phyloP scores from a whole-genome alignment of 192 early-diverging fungal species.

The Rhizoclosmatium globosum region DNA sequence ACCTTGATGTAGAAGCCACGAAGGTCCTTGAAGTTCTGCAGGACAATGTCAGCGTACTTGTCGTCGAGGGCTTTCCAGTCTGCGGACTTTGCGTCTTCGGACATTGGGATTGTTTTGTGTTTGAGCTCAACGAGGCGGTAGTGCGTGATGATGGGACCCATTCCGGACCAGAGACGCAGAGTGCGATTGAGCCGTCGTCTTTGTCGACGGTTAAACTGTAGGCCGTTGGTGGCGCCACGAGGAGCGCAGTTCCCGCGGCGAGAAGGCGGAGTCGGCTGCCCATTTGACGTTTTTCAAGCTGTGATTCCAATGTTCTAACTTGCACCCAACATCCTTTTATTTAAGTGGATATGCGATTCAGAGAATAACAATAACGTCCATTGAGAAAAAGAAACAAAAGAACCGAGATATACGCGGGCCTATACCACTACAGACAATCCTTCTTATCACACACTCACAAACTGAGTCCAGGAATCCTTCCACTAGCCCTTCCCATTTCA shows the following conservation, averaged over 20 bases:
- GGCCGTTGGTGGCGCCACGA: background rate
- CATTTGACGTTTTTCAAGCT: background rate
- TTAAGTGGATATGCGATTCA: too few relatives aligned
- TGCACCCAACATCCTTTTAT: too few relatives aligned
- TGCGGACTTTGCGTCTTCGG: slow-evolving; percentile 21
- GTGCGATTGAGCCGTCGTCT: background rate
- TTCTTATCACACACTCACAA: background rate
- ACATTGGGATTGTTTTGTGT: background rate
- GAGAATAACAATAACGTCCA: too few relatives aligned
- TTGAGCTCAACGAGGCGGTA: slow-evolving; percentile 25
- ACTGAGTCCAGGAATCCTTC: slow-evolving; percentile 6
- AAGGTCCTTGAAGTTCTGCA: slow-evolving; percentile 27
- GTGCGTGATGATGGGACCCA: slow-evolving; percentile 23
- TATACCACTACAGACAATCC: background rate
- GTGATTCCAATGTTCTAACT: too few relatives aligned
- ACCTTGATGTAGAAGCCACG: slow-evolving; percentile 49
- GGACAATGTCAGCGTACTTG: slow-evolving; percentile 26
- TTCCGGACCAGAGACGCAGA: slow-evolving; percentile 9
- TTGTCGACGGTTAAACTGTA: slow-evolving; percentile 3
- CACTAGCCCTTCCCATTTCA: slow-evolving; percentile 24
- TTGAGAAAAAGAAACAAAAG: background rate
- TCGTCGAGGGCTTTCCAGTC: slow-evolving; percentile 33
- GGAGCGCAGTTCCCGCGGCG: background rate
- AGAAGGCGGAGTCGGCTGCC: background rate
- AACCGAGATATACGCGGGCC: background rate